Percentiles rank a stretch among this genome's conserved stretches.
phyloP scores from a whole-genome alignment of 257 asterid genomes.

The Salvia splendens region DNA sequence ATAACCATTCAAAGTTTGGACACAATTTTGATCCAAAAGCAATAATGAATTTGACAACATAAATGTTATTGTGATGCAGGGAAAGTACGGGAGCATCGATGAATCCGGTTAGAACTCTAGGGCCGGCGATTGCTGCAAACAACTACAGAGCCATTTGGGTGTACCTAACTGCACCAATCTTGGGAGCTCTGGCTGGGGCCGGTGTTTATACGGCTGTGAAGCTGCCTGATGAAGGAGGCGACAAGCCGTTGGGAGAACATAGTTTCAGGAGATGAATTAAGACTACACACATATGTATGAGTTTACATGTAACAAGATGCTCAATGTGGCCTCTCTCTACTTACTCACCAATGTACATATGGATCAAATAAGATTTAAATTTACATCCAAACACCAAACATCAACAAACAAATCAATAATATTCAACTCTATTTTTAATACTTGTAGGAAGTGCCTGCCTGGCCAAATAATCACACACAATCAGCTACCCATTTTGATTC shows the following conservation, averaged over 20 bases:
- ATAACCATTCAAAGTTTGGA: background rate
- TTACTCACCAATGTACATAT: conserved; percentile 1
- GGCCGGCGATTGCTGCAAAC: conserved; percentile 82
- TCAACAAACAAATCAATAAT: too few relatives aligned
- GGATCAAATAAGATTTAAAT: background rate
- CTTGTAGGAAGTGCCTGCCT: too few relatives aligned
- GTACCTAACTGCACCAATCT: conserved; percentile 73
- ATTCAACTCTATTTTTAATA: too few relatives aligned
- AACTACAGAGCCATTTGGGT: conserved; percentile 78
- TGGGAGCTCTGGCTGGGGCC: conserved; percentile 81
- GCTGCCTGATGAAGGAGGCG: conserved; percentile 51
- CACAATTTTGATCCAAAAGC: background rate
- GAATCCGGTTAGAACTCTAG: conserved; percentile 88
- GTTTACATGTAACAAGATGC: background rate
- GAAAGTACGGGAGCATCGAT: conserved; percentile 78
- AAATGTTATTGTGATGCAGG: conserved; percentile 34
- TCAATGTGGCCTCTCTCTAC: background rate
- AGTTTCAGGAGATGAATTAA: conserved; percentile 54
- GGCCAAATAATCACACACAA: too few relatives aligned
- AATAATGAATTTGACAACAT: background rate
- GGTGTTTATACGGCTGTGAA: conserved; percentile 73
- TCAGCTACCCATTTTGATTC: too few relatives aligned
- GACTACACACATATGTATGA: background rate
- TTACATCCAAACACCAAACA: too few relatives aligned
- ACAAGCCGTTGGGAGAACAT: conserved; percentile 46